Evolutionary conservation across 805 yeast species (phyloP), one percentile per base, ranked within the genome.

Genomic region (Nakazawaea laoshanensis): DNA sequence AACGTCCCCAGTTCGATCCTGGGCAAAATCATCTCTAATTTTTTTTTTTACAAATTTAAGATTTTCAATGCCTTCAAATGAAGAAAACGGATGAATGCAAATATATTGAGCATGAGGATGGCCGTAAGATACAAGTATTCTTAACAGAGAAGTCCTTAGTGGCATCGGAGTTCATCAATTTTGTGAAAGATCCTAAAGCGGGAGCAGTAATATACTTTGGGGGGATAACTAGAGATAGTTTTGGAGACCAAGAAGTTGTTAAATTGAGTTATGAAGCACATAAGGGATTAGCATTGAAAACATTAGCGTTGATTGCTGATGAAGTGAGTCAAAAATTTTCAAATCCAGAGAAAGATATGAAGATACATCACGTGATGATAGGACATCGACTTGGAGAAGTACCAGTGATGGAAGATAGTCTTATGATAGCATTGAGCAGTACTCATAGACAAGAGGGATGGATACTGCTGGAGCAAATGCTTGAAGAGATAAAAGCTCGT

Each of bases 1-100:
- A 84, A 84, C 87, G 96, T 89, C 96, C 96, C 96, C 96, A 87
- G 96, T 89, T 89, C 96, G 96, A 89, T 86, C 96, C 96, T 88
- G 96, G 96, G 96, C 87, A 82, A 78, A 85, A 81, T 86, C 96
- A 87, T 47, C 54, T 55, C 54, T 65, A 63, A 58, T 49, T 27
- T 27, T 15, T 27, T 19, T 30, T 26, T 19, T 24, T 14, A 10
- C 19, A 23, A 15, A 15, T 14, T 7, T 26, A 13, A 26, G 9
- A 15, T 26, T 12, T 26, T 10, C 12, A 16, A 28, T 11, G 26
- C 12, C 7, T 10, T 24, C 12, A 13, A 15, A 14, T 14, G 13
- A 19, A 25, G 18, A 20, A 17, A 14, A 4, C 17, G 6, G 21
- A 27, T 12, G 10, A 11, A 7, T 25, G 28, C 19, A 10, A 9